phyloP scores from a whole-genome alignment of 306 rosid species.

The Alnus rubra region DNA sequence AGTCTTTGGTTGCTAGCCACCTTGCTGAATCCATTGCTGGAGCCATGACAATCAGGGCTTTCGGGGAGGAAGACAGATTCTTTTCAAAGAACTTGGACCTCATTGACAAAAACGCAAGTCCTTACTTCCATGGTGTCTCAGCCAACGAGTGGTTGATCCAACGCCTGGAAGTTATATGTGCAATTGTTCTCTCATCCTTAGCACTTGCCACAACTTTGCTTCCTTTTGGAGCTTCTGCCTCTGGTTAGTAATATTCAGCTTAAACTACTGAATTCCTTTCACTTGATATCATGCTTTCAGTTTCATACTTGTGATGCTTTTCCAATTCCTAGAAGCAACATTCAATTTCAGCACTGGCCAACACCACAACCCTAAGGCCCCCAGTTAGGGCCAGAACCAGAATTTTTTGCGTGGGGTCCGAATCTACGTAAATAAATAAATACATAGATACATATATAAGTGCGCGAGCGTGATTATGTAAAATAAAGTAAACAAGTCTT shows the following conservation, averaged over 20 bases:
- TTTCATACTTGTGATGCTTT: not conserved
- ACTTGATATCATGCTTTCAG: not conserved
- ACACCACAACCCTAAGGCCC: not conserved
- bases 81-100: slow-evolving; percentile 26
- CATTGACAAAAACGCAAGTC: slow-evolving; percentile 33
- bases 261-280: not conserved
- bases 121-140: slow-evolving; percentile 32
- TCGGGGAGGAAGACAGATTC: slow-evolving; percentile 28
- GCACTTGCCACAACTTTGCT: slow-evolving; percentile 29
- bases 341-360: not conserved
- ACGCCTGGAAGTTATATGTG: slow-evolving; percentile 34
- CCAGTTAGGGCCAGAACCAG: too few species aligned
- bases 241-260: slow-evolving; percentile 23
- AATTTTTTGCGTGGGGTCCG: too few species aligned
- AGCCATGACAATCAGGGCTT: slow-evolving; percentile 39
- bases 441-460: too few species aligned
- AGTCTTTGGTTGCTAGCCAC: slow-evolving; percentile 37
- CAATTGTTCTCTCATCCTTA: slow-evolving; percentile 33
- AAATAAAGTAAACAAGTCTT: too few species aligned
- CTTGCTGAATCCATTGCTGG: slow-evolving; percentile 38
- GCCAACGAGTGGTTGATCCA: slow-evolving; percentile 39
- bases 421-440: too few species aligned
- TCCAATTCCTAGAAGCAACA: not conserved
- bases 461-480: too few species aligned
- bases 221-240: slow-evolving; percentile 25